Evolutionary conservation across 805 yeast genomes (phyloP), one percentile per base, ranked within the genome.

Genomic region (Starmerella floricola): DNA sequence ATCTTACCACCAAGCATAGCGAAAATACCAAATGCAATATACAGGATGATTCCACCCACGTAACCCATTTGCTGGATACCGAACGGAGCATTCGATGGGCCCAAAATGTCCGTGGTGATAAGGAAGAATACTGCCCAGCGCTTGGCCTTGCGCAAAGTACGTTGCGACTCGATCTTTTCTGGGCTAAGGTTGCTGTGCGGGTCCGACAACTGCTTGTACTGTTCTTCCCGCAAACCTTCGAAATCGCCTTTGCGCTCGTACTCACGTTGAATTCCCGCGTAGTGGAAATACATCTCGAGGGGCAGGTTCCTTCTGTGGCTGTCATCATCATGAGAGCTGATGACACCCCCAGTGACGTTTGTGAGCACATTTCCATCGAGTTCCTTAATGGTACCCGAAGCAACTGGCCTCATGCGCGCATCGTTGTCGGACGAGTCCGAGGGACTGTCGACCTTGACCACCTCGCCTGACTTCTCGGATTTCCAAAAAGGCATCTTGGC

Each of bases 41-140:
- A 69, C 8, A 68, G 54, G 23, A 67, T 59, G 40, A 62, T 54
- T 28, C 73, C 73, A 16, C 71, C 71, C 19, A 63, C 72, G 43
- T 59, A 66, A 3, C 73, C 73, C 43, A 68, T 54, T 44, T 64
- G 64, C 10, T 67, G 52, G 40, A 68, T 57, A 11, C 72, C 67
- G 47, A 65, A 67, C 3, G 72, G 73, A 17, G 73, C 71, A 37
- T 62, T 58, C 11, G 65, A 57, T 16, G 73, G 73, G 20, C 73
- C 73, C 31, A 67, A 58, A 38, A 68, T 67, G 57, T 68, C 73
- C 6, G 72, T 67, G 31, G 73, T 68, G 45, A 68, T 69, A 29
- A 69, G 57, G 51, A 61, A 67, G 55, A 68, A 67, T n/a, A 67
- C 69, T 0, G 49, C 42, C 34, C 42, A 46, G 13, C 34, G 29